Percentiles rank a stretch among this genome's conserved stretches.
Evolutionary conservation across 2,329 filamentous ascomycete species (phyloP).

Genomic region (Purpureocillium lavendulum): DNA sequence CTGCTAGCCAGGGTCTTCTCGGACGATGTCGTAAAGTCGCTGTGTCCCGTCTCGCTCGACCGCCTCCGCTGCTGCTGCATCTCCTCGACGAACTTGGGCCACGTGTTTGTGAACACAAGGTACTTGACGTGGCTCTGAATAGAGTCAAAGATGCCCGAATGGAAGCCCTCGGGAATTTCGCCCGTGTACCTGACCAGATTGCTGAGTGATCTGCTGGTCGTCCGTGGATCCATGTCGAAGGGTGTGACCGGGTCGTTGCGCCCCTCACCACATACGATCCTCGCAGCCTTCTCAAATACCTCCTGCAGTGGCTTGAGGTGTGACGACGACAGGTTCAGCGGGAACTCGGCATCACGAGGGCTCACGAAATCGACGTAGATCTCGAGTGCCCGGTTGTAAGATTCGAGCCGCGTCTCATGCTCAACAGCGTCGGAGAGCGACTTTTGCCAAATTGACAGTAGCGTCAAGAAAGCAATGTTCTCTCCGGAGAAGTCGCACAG

Average conservation of each 20-base stretch:
- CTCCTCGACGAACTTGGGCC: constrained; percentile 44
- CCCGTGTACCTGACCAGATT: constrained; percentile 21
- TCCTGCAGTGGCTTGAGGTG: constrained; percentile 41
- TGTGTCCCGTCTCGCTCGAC: constrained; percentile 8
- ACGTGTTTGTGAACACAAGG: constrained; percentile 59
- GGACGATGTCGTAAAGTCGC: not conserved
- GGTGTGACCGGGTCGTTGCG: constrained; percentile 27
- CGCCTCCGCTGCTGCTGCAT: constrained; percentile 7
- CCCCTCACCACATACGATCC: constrained; percentile 28
- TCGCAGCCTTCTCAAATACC: constrained; percentile 44
- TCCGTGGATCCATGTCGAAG: constrained; percentile 18
- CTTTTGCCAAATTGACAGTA: constrained; percentile 44
- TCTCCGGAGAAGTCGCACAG: constrained; percentile 60
- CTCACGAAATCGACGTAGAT: constrained; percentile 56
- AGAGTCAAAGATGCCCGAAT: constrained; percentile 44
- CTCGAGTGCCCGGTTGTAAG: constrained; percentile 49
- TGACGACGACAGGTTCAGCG: constrained; percentile 51
- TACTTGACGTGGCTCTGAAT: constrained; percentile 54
- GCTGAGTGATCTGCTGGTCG: not conserved
- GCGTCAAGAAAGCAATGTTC: constrained; percentile 57
- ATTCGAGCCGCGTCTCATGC: constrained; percentile 19
- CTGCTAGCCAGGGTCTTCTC: not conserved
- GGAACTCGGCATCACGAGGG: constrained; percentile 50
- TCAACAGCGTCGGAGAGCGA: constrained; percentile 9
- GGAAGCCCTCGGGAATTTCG: constrained; percentile 38